These are phyloP conservation scores for Kodamaea nitidulidarum DNA, from an alignment of 805 yeast genomes.

Conservation along the genomic window DNA sequence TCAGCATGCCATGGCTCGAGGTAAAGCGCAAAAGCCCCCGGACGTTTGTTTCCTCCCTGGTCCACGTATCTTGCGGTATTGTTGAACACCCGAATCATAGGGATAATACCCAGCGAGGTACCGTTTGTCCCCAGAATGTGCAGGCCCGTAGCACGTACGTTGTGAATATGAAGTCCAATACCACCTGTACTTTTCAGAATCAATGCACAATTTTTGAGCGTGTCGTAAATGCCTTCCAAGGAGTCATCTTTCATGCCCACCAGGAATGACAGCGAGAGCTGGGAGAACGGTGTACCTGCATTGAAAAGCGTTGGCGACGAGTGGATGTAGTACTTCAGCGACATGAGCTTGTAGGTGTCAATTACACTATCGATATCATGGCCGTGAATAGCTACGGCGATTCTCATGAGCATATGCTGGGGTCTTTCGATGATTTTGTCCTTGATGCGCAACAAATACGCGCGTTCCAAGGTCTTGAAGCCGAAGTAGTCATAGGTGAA, in stretches of 20 bases:
- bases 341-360: slow-evolving; percentile 70
- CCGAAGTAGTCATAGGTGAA: slow-evolving; percentile 57
- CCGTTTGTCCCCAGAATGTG: slow-evolving; percentile 92
- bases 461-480: slow-evolving; percentile 57
- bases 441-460: slow-evolving; percentile 50
- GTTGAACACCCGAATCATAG: slow-evolving; percentile 95
- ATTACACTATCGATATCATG: slow-evolving; percentile 48
- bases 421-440: slow-evolving; percentile 61
- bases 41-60: slow-evolving; percentile 97
- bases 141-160: slow-evolving; percentile 82
- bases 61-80: slow-evolving; percentile 96
- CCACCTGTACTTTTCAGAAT: slow-evolving; percentile 97
- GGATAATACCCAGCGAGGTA: slow-evolving; percentile 85
- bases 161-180: slow-evolving; percentile 83
- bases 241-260: slow-evolving; percentile 92
- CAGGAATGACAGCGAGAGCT: slow-evolving; percentile 87
- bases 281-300: slow-evolving; percentile 83
- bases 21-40: slow-evolving; percentile 94
- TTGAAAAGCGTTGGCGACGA: slow-evolving; percentile 95
- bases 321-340: slow-evolving; percentile 81
- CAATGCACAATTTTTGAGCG: slow-evolving; percentile 82
- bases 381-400: slow-evolving; percentile 58
- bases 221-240: slow-evolving; percentile 89
- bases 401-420: slow-evolving; percentile 60
- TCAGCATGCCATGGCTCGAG: slow-evolving; percentile 98